Conservation (phyloP, 2,329 filamentous ascomycete genomes). For the Sordariomycetes sp. region DNA sequence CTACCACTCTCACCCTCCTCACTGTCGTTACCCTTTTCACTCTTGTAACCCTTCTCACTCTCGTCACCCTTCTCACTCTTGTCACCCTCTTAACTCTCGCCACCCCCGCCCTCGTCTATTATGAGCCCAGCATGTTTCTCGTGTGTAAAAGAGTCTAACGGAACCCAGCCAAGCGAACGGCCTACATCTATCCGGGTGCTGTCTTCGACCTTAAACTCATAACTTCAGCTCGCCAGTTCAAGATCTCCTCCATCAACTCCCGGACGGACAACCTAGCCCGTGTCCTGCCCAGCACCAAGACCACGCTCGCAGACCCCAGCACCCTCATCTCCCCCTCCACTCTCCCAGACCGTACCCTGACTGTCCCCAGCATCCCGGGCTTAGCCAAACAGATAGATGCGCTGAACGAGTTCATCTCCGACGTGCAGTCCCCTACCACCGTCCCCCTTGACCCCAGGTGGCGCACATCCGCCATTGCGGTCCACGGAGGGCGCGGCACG, state of each 20-base stretch:
- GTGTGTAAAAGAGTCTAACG: background rate
- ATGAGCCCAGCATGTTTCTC: background rate
- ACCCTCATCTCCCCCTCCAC: slow-evolving; percentile 4
- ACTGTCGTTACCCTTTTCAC: no score
- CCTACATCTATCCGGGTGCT: slow-evolving; percentile 60
- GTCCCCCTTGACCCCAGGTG: slow-evolving; percentile 1
- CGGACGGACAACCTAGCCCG: slow-evolving; percentile 31
- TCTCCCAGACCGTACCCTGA: slow-evolving; percentile 20
- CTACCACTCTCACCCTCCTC: background rate
- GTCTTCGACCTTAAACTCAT: slow-evolving; percentile 49
- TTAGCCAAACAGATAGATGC: slow-evolving; percentile 50
- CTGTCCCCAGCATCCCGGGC: slow-evolving; percentile 53
- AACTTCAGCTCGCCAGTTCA: slow-evolving; percentile 32
- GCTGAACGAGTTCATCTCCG: slow-evolving; percentile 54
- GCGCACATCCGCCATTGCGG: slow-evolving; percentile 48
- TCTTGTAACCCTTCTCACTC: no score
- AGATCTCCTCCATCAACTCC: slow-evolving; percentile 43
- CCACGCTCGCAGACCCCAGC: slow-evolving; percentile 7
- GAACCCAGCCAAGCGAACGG: slow-evolving; percentile 40
- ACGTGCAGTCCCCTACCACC: background rate
- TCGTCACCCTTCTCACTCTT: no score
- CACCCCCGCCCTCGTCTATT: background rate
- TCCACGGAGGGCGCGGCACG: slow-evolving; percentile 75
- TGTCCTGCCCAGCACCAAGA: slow-evolving; percentile 25
- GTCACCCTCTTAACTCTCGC: no score